Percentiles rank a stretch among this genome's conserved stretches.
These are phyloP conservation scores for Pseudotsuga menziesii DNA, from an alignment of 75 land plant genomes.

Conservation along the genomic window DNA sequence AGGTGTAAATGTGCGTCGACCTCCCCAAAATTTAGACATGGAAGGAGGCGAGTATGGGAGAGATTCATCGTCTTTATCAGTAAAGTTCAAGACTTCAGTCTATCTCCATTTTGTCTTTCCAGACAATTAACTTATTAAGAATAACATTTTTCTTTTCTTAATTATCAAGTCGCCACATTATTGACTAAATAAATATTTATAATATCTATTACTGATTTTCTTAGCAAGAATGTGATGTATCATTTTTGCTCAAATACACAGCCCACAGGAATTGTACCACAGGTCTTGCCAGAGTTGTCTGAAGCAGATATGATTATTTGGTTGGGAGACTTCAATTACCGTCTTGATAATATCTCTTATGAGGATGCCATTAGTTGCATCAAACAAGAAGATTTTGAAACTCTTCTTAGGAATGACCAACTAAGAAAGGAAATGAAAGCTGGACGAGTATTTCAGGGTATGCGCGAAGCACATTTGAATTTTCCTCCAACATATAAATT, in stretches of 20 bases:
- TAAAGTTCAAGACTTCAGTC: neutral
- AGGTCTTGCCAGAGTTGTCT: conserved; percentile 64
- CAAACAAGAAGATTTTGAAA: conserved; percentile 63
- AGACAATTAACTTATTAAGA: neutral
- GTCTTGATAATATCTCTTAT: conserved; percentile 72
- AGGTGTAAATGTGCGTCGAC: too few species aligned
- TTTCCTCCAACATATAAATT: conserved; percentile 99
- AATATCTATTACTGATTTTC: neutral
- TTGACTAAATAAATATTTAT: neutral
- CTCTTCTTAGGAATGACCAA: conserved; percentile 79
- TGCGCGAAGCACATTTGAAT: conserved; percentile 77
- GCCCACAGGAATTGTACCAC: conserved; percentile 17
- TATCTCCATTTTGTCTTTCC: neutral
- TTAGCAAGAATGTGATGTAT: conserved; percentile 3
- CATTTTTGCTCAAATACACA: conserved; percentile 12
- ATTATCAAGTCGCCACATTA: neutral
- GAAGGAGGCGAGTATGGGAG: too few species aligned
- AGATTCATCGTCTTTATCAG: neutral
- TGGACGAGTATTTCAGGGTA: conserved; percentile 92
- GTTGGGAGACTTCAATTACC: conserved; percentile 93
- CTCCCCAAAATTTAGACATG: too few species aligned
- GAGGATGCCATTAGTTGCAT: conserved; percentile 79
- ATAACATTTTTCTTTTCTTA: neutral
- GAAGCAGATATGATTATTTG: conserved; percentile 91
- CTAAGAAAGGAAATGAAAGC: conserved; percentile 81